Evolutionary conservation across 768 basidiomycete species (phyloP).

Genomic region (Gloeopeniophorella convolvens): DNA sequence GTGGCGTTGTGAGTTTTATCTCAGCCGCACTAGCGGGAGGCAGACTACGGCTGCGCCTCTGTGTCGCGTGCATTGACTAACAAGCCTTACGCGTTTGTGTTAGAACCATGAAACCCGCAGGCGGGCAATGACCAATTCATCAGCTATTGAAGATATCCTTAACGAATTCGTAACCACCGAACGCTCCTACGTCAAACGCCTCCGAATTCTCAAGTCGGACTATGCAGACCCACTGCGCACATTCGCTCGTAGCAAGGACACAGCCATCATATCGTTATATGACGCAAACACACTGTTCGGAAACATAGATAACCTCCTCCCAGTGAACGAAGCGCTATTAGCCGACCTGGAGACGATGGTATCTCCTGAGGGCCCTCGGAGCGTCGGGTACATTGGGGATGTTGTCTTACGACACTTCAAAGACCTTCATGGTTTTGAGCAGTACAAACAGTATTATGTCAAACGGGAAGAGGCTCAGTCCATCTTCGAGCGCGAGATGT

Average conservation of each 20-base stretch:
- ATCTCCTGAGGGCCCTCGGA: slow-evolving; percentile 47
- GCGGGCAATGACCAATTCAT: slow-evolving; percentile 56
- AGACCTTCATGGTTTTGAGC: slow-evolving; percentile 77
- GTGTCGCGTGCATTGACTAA: neutral
- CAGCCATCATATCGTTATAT: slow-evolving; percentile 81
- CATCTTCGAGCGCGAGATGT: slow-evolving; percentile 79
- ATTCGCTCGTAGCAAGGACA: slow-evolving; percentile 79
- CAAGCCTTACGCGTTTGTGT: neutral
- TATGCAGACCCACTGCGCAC: slow-evolving; percentile 89
- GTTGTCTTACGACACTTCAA: slow-evolving; percentile 85
- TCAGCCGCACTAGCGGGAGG: too few species aligned
- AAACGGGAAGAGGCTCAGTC: slow-evolving; percentile 90
- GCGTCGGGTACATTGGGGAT: slow-evolving; percentile 70
- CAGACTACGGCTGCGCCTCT: neutral
- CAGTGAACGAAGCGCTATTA: slow-evolving; percentile 86
- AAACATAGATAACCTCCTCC: slow-evolving; percentile 84
- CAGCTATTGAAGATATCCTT: slow-evolving; percentile 65
- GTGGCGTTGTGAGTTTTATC: slow-evolving; percentile 24
- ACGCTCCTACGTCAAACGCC: slow-evolving; percentile 77
- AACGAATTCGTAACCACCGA: slow-evolving; percentile 88
- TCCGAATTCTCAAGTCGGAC: slow-evolving; percentile 75
- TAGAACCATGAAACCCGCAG: slow-evolving; percentile 31
- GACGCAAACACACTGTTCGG: slow-evolving; percentile 92
- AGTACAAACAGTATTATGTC: slow-evolving; percentile 85
- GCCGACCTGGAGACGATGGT: slow-evolving; percentile 76